Percentiles rank a stretch among this genome's conserved stretches.
Evolutionary conservation across 164 flowering plant species (phyloP).

Genomic region (Berberis thunbergii): DNA sequence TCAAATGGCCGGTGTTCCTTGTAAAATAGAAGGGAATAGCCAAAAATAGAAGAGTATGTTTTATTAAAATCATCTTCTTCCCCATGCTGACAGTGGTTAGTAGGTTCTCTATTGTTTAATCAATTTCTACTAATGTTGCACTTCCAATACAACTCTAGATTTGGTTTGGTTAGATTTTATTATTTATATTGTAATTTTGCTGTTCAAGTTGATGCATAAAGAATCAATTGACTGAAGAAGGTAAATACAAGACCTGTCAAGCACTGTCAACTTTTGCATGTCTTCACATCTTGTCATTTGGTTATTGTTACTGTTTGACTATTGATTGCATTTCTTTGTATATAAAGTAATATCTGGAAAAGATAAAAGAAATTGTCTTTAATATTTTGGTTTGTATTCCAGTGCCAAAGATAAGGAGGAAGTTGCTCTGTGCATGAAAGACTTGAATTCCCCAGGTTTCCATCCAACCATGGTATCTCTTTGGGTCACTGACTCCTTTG

Average conservation of each 20-base stretch:
- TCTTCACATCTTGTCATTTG: neutral
- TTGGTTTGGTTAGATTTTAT: no score
- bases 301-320: neutral
- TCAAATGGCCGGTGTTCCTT: no score
- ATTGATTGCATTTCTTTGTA: neutral
- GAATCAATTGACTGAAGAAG: no score
- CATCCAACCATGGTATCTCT: conserved; percentile 71
- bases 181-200: no score
- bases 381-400: conserved; percentile 16
- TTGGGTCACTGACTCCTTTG: conserved; percentile 87
- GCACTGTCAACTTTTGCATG: neutral
- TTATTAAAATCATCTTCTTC: no score
- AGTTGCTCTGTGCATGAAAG: conserved; percentile 65
- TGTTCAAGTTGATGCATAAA: no score
- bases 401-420: conserved; percentile 82
- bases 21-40: no score
- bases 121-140: no score
- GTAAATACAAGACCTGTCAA: neutral
- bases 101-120: no score
- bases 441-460: conserved; percentile 62
- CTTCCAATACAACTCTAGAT: no score
- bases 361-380: neutral
- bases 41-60: no score
- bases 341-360: neutral
- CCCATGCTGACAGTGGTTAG: no score